Conservation (phyloP, 805 yeast species). For the Lachancea mirantina region DNA sequence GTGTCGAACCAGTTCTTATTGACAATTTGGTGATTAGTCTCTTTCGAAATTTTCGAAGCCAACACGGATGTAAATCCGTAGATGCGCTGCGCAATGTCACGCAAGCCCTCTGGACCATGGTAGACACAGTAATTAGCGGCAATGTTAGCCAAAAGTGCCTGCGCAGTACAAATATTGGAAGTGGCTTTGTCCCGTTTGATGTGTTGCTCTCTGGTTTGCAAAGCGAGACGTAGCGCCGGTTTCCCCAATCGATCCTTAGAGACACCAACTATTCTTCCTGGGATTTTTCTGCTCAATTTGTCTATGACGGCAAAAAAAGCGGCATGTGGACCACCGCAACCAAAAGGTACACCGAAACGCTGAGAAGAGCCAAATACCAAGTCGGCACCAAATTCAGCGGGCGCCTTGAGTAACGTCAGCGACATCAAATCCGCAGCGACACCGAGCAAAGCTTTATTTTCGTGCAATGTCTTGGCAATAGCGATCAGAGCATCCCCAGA, state of each 20-base stretch:
- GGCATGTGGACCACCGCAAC: slow-evolving; percentile 98
- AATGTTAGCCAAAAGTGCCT: slow-evolving; percentile 91
- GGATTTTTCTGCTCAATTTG: slow-evolving; percentile 81
- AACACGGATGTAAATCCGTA: slow-evolving; percentile 66
- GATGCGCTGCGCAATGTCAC: slow-evolving; percentile 68
- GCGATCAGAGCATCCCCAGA: slow-evolving; percentile 41
- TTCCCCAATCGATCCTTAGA: slow-evolving; percentile 88
- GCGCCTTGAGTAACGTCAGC: slow-evolving; percentile 76
- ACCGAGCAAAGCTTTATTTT: slow-evolving; percentile 64
- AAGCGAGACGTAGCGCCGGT: slow-evolving; percentile 83
- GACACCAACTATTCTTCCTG: slow-evolving; percentile 92
- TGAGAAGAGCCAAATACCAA: slow-evolving; percentile 89
- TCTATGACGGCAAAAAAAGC: slow-evolving; percentile 90
- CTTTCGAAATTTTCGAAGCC: slow-evolving; percentile 46
- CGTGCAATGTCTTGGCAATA: slow-evolving; percentile 61
- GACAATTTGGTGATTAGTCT: slow-evolving; percentile 39
- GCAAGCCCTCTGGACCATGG: slow-evolving; percentile 87
- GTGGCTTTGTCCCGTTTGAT: slow-evolving; percentile 97
- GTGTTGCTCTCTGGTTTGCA: slow-evolving; percentile 98
- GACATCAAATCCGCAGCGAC: slow-evolving; percentile 93
- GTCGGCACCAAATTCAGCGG: slow-evolving; percentile 82
- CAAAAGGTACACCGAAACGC: slow-evolving; percentile 96
- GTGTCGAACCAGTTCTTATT: slow-evolving; percentile 83
- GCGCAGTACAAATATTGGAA: slow-evolving; percentile 96
- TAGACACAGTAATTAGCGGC: slow-evolving; percentile 94